These are phyloP conservation scores for Microascus cirrosus DNA, from an alignment of 2,329 filamentous ascomycete species.

Conservation along the genomic window DNA sequence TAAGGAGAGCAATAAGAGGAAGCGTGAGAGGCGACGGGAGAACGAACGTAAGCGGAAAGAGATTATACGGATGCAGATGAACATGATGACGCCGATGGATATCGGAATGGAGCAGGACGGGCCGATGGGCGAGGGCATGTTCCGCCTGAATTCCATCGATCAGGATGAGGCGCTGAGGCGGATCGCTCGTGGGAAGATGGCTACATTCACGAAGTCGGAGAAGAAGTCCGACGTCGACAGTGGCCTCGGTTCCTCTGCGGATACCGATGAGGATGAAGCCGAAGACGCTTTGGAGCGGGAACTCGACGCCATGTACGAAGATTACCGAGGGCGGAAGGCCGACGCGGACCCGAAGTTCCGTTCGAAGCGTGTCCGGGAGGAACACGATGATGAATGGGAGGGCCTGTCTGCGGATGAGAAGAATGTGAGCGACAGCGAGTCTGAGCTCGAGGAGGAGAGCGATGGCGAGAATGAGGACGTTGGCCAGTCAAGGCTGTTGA, in stretches of 20 bases:
- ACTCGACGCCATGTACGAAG: slow-evolving; percentile 77
- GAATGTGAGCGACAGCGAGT: slow-evolving; percentile 41
- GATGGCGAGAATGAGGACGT: slow-evolving; percentile 20
- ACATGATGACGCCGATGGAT: slow-evolving; percentile 93
- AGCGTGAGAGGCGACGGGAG: slow-evolving; percentile 72
- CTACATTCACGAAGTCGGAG: slow-evolving; percentile 42
- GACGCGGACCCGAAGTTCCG: slow-evolving; percentile 77
- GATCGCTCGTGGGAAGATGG: slow-evolving; percentile 71
- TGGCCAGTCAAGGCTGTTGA: slow-evolving; percentile 18
- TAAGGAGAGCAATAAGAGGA: slow-evolving; percentile 63
- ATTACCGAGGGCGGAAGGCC: slow-evolving; percentile 71
- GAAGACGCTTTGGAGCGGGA: slow-evolving; percentile 74
- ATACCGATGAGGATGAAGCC: slow-evolving; percentile 60
- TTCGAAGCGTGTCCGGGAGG: slow-evolving; percentile 77
- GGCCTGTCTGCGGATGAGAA: slow-evolving; percentile 64
- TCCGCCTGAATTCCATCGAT: slow-evolving; percentile 72
- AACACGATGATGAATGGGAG: slow-evolving; percentile 84
- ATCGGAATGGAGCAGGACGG: slow-evolving; percentile 85
- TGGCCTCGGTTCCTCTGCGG: slow-evolving; percentile 42
- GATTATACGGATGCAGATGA: slow-evolving; percentile 90
- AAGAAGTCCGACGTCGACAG: slow-evolving; percentile 45
- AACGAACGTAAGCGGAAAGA: slow-evolving; percentile 94
- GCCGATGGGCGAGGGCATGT: slow-evolving; percentile 74
- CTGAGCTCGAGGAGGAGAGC: slow-evolving; percentile 41
- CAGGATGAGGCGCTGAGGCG: slow-evolving; percentile 48